A percentile compares a stretch with the other conserved stretches of the same genome.
These are phyloP conservation scores for Echium plantagineum DNA, from an alignment of 257 asterid species.

Conservation along the genomic window DNA sequence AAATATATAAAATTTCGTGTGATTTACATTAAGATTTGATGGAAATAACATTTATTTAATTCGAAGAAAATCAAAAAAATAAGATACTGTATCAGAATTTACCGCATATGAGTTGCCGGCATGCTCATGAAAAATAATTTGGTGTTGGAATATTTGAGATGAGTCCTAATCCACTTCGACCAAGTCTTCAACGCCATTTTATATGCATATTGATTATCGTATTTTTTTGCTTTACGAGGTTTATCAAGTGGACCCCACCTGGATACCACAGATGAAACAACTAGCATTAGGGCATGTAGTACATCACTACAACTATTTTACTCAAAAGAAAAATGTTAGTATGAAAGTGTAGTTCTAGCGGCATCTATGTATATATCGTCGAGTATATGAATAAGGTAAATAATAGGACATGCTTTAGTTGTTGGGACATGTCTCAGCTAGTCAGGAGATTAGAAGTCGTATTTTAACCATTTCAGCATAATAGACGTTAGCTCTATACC, in stretches of 20 bases:
- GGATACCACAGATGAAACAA: constrained; percentile 2
- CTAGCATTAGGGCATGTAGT: neutral
- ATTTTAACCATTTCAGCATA: too few species aligned
- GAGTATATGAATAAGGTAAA: too few species aligned
- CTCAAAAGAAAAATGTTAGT: too few species aligned
- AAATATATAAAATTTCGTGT: too few species aligned
- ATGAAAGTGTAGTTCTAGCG: too few species aligned
- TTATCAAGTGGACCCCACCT: constrained; percentile 29
- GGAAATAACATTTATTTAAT: neutral
- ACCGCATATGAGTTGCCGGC: constrained; percentile 42
- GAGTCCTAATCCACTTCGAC: constrained; percentile 28
- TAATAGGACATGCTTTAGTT: too few species aligned
- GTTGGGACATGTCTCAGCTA: too few species aligned
- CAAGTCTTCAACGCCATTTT: constrained; percentile 32
- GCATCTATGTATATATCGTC: too few species aligned
- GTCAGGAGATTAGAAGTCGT: too few species aligned
- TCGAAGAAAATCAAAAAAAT: neutral
- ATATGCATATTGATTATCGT: constrained; percentile 18
- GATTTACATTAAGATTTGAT: too few species aligned
- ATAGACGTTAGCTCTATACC: too few species aligned
- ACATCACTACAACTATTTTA: neutral
- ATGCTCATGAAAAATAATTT: constrained; percentile 35
- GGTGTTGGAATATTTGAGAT: constrained; percentile 24
- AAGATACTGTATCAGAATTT: neutral
- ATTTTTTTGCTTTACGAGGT: constrained; percentile 12